phyloP scores from a whole-genome alignment of 2,329 filamentous ascomycete genomes.

The Scytalidium lignicola region DNA sequence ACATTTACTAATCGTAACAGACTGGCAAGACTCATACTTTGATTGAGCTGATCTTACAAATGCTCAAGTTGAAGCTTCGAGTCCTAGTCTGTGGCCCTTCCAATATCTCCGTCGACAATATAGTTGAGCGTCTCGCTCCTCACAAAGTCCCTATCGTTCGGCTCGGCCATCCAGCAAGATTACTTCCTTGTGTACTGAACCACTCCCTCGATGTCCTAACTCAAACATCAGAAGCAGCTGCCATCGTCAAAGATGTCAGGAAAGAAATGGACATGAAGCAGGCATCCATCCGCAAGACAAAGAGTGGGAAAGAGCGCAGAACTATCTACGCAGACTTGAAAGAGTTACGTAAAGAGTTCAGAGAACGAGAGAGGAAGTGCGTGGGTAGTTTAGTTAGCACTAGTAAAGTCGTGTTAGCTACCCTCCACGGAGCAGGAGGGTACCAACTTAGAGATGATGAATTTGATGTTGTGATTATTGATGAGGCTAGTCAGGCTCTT shows the following conservation, averaged over 20 bases:
- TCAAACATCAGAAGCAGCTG: slow-evolving; percentile 81
- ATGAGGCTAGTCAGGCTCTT: slow-evolving; percentile 91
- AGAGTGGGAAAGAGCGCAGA: slow-evolving; percentile 70
- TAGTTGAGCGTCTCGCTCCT: slow-evolving; percentile 83
- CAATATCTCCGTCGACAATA: slow-evolving; percentile 97
- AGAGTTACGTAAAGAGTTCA: slow-evolving; percentile 81
- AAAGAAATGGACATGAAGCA: slow-evolving; percentile 92
- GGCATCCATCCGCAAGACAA: slow-evolving; percentile 80
- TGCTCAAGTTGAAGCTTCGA: slow-evolving; percentile 67
- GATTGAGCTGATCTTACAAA: slow-evolving; percentile 90
- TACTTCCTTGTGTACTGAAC: slow-evolving; percentile 80
- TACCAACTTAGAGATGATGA: slow-evolving; percentile 72
- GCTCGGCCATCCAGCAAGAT: slow-evolving; percentile 84
- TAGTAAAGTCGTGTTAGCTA: slow-evolving; percentile 86
- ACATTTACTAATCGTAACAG: slow-evolving; percentile 28
- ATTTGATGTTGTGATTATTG: slow-evolving; percentile 93
- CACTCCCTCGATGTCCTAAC: slow-evolving; percentile 91
- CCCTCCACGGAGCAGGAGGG: slow-evolving; percentile 85
- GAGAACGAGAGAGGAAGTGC: slow-evolving; percentile 77
- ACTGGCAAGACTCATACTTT: slow-evolving; percentile 97
- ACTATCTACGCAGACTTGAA: slow-evolving; percentile 82
- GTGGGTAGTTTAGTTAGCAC: slow-evolving; percentile 68
- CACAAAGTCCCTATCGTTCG: slow-evolving; percentile 84
- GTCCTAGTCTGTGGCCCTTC: slow-evolving; percentile 93
- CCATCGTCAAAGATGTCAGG: slow-evolving; percentile 83